Evolutionary conservation across 441 rosid species (phyloP).

Genomic region (Gossypium davidsonii): DNA sequence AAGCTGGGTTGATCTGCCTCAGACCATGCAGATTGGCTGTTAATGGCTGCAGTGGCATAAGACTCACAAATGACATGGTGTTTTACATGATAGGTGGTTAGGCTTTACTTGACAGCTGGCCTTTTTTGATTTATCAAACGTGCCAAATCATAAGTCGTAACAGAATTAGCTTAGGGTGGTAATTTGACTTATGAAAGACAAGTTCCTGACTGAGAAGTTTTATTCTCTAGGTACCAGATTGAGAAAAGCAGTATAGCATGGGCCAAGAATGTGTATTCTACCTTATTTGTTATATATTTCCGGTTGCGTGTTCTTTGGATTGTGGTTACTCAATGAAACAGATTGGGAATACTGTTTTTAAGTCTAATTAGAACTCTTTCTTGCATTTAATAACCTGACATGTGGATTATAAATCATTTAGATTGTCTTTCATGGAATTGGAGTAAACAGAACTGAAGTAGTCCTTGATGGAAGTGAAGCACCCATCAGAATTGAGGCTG

Average conservation of each 20-base stretch:
- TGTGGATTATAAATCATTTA: constrained; percentile 20
- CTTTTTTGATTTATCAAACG: neutral
- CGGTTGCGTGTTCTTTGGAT: neutral
- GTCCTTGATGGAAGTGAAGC: constrained; percentile 97
- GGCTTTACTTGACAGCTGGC: neutral
- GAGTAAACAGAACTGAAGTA: constrained; percentile 63
- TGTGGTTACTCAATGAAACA: neutral
- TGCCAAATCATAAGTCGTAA: neutral
- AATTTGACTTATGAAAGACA: neutral
- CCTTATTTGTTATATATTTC: neutral
- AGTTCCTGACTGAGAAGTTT: neutral
- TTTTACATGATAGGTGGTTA: neutral
- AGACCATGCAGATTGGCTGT: neutral
- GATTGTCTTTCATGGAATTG: constrained; percentile 85
- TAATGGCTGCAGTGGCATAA: neutral
- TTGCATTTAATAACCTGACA: constrained; percentile 11
- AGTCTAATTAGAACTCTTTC: neutral
- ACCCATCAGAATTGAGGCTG: constrained; percentile 76
- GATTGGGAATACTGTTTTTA: neutral
- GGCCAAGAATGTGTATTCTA: neutral
- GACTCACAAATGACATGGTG: neutral
- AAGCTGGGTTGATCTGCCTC: neutral
- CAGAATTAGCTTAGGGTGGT: neutral
- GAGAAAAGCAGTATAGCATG: neutral
- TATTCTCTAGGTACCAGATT: neutral